phyloP scores from a whole-genome alignment of 768 basidiomycete species.

The Mycena kentingensis region DNA sequence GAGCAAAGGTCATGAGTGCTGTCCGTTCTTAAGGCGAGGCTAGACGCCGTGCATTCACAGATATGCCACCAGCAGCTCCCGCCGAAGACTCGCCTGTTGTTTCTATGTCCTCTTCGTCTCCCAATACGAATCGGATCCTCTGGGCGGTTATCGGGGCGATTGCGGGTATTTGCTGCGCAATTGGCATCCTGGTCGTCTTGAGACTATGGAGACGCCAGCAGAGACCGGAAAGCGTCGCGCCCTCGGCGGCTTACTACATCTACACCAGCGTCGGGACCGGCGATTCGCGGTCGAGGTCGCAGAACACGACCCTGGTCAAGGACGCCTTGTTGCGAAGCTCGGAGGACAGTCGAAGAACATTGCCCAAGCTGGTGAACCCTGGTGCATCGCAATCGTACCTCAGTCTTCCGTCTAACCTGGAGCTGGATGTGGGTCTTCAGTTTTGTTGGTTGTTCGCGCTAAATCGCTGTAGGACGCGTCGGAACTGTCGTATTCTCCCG shows the following conservation, averaged over 20 bases:
- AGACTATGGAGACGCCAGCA: conserved; percentile 1
- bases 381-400: conserved; percentile 2
- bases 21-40: too few species aligned
- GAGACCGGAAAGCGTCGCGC: conserved; percentile 1
- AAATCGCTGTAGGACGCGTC: conserved; percentile 7
- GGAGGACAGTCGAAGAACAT: not conserved
- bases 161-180: not conserved
- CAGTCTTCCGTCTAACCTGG: conserved; percentile 1
- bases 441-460: not conserved
- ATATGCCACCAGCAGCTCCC: too few species aligned
- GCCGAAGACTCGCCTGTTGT: too few species aligned
- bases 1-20: too few species aligned
- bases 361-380: not conserved
- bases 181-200: conserved; percentile 1
- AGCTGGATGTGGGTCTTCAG: conserved; percentile 1
- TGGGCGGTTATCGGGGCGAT: conserved; percentile 8
- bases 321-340: not conserved
- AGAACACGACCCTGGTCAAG: not conserved
- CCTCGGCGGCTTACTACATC: conserved; percentile 10
- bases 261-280: not conserved
- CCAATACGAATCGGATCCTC: too few species aligned
- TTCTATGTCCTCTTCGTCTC: too few species aligned
- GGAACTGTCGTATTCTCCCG: conserved; percentile 25
- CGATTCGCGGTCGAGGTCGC: not conserved
- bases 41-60: too few species aligned